Base-by-base conservation (phyloP, 345 rosid species). In the Eutrema japonicum region DNA sequence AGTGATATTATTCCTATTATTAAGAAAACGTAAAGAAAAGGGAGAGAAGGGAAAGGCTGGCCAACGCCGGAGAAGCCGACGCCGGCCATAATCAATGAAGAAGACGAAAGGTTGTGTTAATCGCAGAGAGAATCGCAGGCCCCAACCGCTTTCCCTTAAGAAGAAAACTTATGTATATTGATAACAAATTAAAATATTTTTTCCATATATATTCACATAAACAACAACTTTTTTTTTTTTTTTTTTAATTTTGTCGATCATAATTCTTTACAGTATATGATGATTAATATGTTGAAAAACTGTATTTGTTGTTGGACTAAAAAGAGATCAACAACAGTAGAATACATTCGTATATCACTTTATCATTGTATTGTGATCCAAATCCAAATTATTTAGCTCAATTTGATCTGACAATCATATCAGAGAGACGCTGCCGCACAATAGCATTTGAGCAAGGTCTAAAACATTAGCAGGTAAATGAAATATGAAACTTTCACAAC, bases 231-330 rank as follows among this genome's bases (percentile, higher is more conserved):
- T 18, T 18, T 18, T 35, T 2, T 35, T 6, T 6, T 35, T 5
- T 7, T 0, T 35, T 35, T 35, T 35, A 5, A 35, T 2, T 32
- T 40, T 10, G 43, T 10, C 43, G 43, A 40, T 10, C 43, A 40
- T 3, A 40, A 40, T 10, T 13, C 43, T 40, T 35, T 1, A 35
- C 6, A 35, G 38, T 18, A 18, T 35, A 35, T 1, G 52, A 16
- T 16, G 52, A 16, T 18, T 50, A 10, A 51, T 51, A 10, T 27
- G 56, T 30, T 32, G 59, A 54, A 54, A 2, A 32, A 13, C 7
- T 51, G 10, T 54, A 53, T 30, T 52, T 29, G 57, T 52, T 27
- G 36, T 52, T 52, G 57, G 57, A 36, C 35, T 51, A 27, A 10
- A 51, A 51, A 27, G 33, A 51, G 55, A 27, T 27, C 55, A 51